These are phyloP conservation scores for Serendipita vermifera DNA, from an alignment of 768 basidiomycete species.

Conservation along the genomic window DNA sequence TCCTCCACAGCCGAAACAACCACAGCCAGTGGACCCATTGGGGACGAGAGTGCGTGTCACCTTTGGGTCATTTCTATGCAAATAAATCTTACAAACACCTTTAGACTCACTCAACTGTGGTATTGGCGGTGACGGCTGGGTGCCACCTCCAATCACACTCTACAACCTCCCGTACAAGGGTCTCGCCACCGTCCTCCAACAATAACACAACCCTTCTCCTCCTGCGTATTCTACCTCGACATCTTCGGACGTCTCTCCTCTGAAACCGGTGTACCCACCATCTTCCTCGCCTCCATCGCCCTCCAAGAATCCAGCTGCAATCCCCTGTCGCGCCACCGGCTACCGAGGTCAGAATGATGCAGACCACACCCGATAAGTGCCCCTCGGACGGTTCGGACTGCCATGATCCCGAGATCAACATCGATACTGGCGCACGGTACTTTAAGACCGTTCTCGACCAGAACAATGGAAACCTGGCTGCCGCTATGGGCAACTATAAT, in stretches of 20 bases:
- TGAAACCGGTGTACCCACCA: conserved; percentile 40
- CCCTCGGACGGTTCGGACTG: neutral
- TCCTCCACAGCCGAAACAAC: too few species aligned
- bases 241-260: conserved; percentile 33
- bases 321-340: conserved; percentile 51
- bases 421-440: conserved; percentile 5
- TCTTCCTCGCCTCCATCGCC: conserved; percentile 73
- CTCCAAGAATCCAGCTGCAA: conserved; percentile 81
- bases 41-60: too few species aligned
- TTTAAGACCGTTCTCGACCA: neutral
- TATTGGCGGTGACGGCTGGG: conserved; percentile 48
- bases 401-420: conserved; percentile 1
- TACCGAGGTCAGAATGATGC: conserved; percentile 55
- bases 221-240: conserved; percentile 37
- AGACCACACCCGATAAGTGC: conserved; percentile 58
- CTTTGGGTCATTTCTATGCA: too few species aligned
- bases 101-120: conserved; percentile 73
- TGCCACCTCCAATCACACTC: conserved; percentile 48
- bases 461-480: neutral
- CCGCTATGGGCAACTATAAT: conserved; percentile 3
- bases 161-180: conserved; percentile 26
- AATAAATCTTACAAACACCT: too few species aligned
- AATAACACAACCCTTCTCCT: conserved; percentile 42
- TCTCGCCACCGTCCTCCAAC: conserved; percentile 31
- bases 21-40: too few species aligned